These are phyloP conservation scores for Periconia sp. DNA, from an alignment of 2,329 filamentous ascomycete species.

Conservation along the genomic window DNA sequence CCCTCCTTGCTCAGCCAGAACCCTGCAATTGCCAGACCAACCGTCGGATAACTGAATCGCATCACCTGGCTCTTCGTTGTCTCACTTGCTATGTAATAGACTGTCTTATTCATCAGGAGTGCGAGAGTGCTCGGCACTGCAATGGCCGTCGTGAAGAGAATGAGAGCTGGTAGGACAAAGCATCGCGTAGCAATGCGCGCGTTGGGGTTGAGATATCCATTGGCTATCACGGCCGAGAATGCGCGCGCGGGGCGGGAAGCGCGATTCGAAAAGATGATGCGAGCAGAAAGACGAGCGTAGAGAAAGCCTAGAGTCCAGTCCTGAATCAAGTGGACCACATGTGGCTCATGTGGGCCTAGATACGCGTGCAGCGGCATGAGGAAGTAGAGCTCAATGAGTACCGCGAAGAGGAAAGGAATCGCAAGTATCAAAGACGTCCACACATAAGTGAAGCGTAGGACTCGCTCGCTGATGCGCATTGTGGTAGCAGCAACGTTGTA, in stretches of 20 bases:
- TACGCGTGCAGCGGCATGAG: slow-evolving; percentile 87
- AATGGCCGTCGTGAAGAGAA: slow-evolving; percentile 69
- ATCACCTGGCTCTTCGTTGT: slow-evolving; percentile 60
- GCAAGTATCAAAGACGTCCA: slow-evolving; percentile 77
- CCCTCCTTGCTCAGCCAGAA: slow-evolving; percentile 59
- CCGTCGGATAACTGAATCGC: slow-evolving; percentile 75
- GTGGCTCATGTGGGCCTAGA: slow-evolving; percentile 54
- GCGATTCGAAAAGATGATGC: slow-evolving; percentile 71
- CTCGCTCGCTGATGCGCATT: slow-evolving; percentile 40
- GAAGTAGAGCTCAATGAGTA: slow-evolving; percentile 86
- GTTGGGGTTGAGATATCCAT: slow-evolving; percentile 79
- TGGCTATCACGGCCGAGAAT: slow-evolving; percentile 72
- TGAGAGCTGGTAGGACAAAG: slow-evolving; percentile 77
- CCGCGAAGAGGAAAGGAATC: slow-evolving; percentile 79
- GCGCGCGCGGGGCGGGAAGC: slow-evolving; percentile 75
- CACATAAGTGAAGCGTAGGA: slow-evolving; percentile 71
- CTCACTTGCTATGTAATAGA: slow-evolving; percentile 50
- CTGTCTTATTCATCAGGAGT: slow-evolving; percentile 54
- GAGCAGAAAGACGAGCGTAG: slow-evolving; percentile 80
- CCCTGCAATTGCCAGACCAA: slow-evolving; percentile 54
- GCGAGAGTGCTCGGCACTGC: slow-evolving; percentile 68
- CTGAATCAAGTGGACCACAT: slow-evolving; percentile 86
- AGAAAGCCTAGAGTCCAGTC: slow-evolving; percentile 93
- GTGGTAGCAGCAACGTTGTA: slow-evolving; percentile 30
- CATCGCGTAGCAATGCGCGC: slow-evolving; percentile 79